Evolutionary conservation across 2,329 filamentous ascomycete genomes (phyloP).

Genomic region (Cladobotryum mycophilum): DNA sequence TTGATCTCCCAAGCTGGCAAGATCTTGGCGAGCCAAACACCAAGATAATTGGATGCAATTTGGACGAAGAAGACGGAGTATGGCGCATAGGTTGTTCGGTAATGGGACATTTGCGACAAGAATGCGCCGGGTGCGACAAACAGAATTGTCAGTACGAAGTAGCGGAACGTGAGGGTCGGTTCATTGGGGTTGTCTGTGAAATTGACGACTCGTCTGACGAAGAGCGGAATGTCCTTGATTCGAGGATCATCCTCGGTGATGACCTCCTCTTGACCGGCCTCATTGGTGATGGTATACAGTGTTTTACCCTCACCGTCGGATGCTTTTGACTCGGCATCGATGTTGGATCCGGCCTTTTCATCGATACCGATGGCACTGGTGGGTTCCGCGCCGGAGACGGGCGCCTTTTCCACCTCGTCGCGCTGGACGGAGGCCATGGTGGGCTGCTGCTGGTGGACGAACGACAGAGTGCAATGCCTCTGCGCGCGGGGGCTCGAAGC

Average conservation of each 20-base stretch:
- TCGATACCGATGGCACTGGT: constrained; percentile 7
- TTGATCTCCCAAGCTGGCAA: constrained; percentile 42
- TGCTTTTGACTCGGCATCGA: constrained; percentile 11
- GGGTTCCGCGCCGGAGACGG: no score
- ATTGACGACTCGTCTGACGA: constrained; percentile 47
- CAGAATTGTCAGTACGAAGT: constrained; percentile 48
- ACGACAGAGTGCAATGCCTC: no score
- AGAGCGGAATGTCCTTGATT: constrained; percentile 46
- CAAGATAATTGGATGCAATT: constrained; percentile 50
- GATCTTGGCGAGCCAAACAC: constrained; percentile 44
- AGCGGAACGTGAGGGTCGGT: constrained; percentile 54
- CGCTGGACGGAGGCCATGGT: no score
- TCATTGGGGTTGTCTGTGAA: constrained; percentile 50
- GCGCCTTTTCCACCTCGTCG: no score
- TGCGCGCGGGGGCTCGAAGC: no score
- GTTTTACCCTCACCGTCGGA: constrained; percentile 5
- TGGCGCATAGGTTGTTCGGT: constrained; percentile 49
- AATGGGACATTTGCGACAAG: constrained; percentile 49
- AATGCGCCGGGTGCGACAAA: constrained; percentile 54
- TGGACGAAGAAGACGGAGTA: constrained; percentile 59
- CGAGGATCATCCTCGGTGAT: constrained; percentile 42
- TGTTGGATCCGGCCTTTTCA: constrained; percentile 8
- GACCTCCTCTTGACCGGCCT: constrained; percentile 21
- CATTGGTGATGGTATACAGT: constrained; percentile 15
- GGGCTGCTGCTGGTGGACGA: no score